Evolutionary conservation across 2,329 filamentous ascomycete genomes (phyloP), one percentile per base, ranked within the genome.

Genomic region (Zasmidium cellare): DNA sequence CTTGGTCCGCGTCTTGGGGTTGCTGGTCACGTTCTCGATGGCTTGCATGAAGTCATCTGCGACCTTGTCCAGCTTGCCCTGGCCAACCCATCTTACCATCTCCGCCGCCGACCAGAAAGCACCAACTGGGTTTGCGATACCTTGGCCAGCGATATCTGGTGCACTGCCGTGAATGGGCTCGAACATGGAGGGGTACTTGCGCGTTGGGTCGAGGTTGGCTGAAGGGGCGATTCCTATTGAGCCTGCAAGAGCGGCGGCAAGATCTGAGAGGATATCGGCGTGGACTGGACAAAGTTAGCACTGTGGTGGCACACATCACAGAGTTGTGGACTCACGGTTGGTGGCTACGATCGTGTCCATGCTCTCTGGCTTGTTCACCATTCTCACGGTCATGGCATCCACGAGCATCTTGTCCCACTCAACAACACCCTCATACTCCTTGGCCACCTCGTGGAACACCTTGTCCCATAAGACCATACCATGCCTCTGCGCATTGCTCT

Each of bases 141-240:
- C 84, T 65, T 84, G 82, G 2, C 86, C 85, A 1, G 82, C 83
- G 55, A 88, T 87, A 61, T 88, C 86, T 46, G 64, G 62, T 9
- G 64, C 64, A 1, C 62, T 63, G 49, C 64, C 64, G 64, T 85
- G 82, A 53, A 86, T 84, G 0, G 83, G 83, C 74, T 86, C 84
- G 60, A 86, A 86, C 81, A 86, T 84, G 53, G 78, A 81, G 0
- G 85, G 85, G 59, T 84, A 82, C 62, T 80, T 68, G 16, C 83
- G 76, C 1, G 82, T 85, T 1, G 87, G 87, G 63, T 90, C 87
- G 1, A 90, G 76, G 65, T 90, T 90, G 45, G 82, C 85, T 0
- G 87, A 89, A 2, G 87, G 87, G 2, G 87, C 87, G 57, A 91
- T 89, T 9, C 88, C 87, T 59, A 90, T 90, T 1, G 83, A 87